Evolutionary conservation across 352 stramenopile species (phyloP).

Genomic region (Pythium monospermum): DNA sequence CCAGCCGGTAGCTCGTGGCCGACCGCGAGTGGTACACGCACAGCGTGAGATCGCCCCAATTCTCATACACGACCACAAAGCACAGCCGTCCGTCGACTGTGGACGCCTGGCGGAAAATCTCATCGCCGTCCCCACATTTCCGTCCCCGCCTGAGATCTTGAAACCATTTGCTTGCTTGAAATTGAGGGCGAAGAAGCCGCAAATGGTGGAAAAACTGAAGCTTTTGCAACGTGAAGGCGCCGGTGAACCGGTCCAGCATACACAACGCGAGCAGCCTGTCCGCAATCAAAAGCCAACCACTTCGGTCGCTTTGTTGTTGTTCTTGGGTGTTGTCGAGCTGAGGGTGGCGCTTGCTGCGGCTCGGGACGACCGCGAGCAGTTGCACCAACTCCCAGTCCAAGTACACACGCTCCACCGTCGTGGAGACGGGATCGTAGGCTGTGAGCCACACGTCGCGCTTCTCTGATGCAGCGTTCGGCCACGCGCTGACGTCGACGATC

Average conservation of each 20-base stretch:
- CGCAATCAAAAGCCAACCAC: constrained; percentile 24
- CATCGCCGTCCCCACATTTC: constrained; percentile 65
- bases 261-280: constrained; percentile 42
- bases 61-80: constrained; percentile 60
- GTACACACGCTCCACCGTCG: constrained; percentile 43
- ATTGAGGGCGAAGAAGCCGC: constrained; percentile 39
- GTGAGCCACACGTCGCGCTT: constrained; percentile 33
- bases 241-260: constrained; percentile 73
- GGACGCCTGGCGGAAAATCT: constrained; percentile 53
- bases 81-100: constrained; percentile 45
- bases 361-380: constrained; percentile 33
- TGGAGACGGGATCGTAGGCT: constrained; percentile 48
- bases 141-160: constrained; percentile 43
- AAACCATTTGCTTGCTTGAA: constrained; percentile 59
- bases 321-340: constrained; percentile 2
- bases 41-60: constrained; percentile 69
- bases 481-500: constrained; percentile 47
- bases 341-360: constrained; percentile 7
- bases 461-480: constrained; percentile 1
- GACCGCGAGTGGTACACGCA: constrained; percentile 43
- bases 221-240: constrained; percentile 58
- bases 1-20: constrained; percentile 28
- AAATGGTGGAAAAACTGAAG: constrained; percentile 68
- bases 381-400: constrained; percentile 66
- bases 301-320: constrained; percentile 16